Conservation (phyloP, 139 green algal genomes). For the Coelastrella sp. region DNA sequence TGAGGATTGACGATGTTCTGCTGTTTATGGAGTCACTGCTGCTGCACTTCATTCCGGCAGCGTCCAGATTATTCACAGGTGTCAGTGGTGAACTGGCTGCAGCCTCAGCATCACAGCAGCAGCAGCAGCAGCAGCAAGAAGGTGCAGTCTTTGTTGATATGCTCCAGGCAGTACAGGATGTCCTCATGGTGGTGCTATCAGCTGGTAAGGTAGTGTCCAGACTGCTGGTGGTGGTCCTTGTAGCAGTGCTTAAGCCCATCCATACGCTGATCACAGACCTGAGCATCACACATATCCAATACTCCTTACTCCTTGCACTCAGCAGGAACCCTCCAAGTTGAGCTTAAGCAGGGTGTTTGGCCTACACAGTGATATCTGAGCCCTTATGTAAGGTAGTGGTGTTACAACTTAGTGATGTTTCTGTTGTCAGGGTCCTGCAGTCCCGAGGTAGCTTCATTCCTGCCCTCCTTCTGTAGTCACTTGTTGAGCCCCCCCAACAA, state of each 20-base stretch:
- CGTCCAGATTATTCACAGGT: neutral
- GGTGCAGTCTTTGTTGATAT: neutral
- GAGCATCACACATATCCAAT: neutral
- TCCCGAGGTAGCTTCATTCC: neutral
- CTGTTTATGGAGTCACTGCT: neutral
- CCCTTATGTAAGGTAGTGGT: no score
- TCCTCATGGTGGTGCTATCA: neutral
- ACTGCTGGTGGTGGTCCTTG: no score
- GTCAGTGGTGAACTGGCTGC: neutral
- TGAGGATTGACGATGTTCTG: conserved; percentile 9
- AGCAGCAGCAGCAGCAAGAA: conserved; percentile 38
- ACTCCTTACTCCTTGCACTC: no score
- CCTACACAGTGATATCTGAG: no score
- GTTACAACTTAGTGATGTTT: no score
- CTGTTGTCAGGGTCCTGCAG: neutral
- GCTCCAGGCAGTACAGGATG: conserved; percentile 5
- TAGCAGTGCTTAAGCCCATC: neutral
- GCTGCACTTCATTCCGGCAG: conserved; percentile 15
- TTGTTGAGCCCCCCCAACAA: neutral
- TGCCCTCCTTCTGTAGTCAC: neutral
- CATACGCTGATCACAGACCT: neutral
- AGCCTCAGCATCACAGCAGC: conserved; percentile 30
- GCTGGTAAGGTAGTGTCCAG: neutral
- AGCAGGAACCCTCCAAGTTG: no score
- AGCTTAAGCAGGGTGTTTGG: no score